Evolutionary conservation across 805 yeast species (phyloP), one percentile per base, ranked within the genome.

Genomic region (Saccharomycopsis olivae): DNA sequence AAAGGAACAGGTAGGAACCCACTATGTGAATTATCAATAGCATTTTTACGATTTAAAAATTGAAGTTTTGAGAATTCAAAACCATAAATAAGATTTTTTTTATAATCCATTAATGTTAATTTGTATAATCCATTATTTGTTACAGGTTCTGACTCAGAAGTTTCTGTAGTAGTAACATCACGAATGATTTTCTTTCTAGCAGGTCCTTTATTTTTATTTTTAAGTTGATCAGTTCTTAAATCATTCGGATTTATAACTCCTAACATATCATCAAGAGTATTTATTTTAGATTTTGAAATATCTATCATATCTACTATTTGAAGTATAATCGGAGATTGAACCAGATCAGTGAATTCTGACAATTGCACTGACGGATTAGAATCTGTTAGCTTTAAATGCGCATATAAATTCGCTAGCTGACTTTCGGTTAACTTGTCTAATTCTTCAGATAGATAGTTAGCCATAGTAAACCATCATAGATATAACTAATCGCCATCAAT

Each of bases 141-240:
- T 45, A 15, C 15, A 8, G n/a, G 9, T 10, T 15, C 30, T 11
- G 13, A 5, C 27, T n/a, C n/a, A 30, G 14, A 28, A 28, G 49
- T 56, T 16, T 57, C 60, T 14, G 11, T 17, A 5, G 29, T 31
- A 17, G 30, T 21, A 14, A 38, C 20, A 1, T 31, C 36, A 11
- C 35, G 16, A 24, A 38, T 31, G 14, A 38, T 10, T 17, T 54
- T 53, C 13, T 43, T 51, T 48, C 27, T 38, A 36, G 47, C 47
- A 11, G 51, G 47, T 20, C 36, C 47, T 15, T 24, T 33, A 4
- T 53, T 48, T 14, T 47, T 47, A 36, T 54, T 52, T 23, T 21
- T 21, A 32, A 78, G 54, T 19, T 78, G 57, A 54, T 79, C 89
- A 2, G 72, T 75, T 4, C 41, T 71, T 2, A 71, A 76, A n/a